phyloP scores from a whole-genome alignment of 495 filamentous ascomycete species.

The Podospora pseudoanserina region DNA sequence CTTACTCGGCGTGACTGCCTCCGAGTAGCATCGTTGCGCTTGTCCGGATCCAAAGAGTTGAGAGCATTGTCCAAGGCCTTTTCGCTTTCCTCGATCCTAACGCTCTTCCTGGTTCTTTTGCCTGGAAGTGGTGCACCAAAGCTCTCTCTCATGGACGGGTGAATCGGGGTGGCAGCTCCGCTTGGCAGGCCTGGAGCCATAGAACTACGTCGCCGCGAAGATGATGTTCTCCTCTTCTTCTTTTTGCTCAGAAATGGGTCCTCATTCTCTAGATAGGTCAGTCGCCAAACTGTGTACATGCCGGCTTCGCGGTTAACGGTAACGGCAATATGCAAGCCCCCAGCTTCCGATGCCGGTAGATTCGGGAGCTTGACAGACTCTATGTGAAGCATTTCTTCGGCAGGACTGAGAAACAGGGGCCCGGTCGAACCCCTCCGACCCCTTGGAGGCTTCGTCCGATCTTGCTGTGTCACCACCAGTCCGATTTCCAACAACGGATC shows the following conservation, averaged over 20 bases:
- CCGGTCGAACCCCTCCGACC: slow-evolving; percentile 16
- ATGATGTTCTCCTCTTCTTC: slow-evolving; percentile 48
- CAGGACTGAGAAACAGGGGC: slow-evolving; percentile 53
- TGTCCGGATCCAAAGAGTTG: slow-evolving; percentile 70
- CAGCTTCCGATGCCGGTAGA: slow-evolving; percentile 14
- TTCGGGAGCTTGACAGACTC: slow-evolving; percentile 30
- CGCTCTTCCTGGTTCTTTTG: slow-evolving; percentile 44
- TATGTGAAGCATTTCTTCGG: slow-evolving; percentile 79
- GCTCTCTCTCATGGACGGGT: slow-evolving; percentile 48
- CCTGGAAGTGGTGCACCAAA: slow-evolving; percentile 46
- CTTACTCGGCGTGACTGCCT: slow-evolving; percentile 85
- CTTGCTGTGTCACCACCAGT: slow-evolving; percentile 61
- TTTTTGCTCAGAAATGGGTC: slow-evolving; percentile 51
- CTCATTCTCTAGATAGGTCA: slow-evolving; percentile 61
- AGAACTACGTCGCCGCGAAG: slow-evolving; percentile 75
- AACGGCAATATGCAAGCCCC: slow-evolving; percentile 67
- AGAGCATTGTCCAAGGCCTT: slow-evolving; percentile 57
- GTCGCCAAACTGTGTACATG: slow-evolving; percentile 74
- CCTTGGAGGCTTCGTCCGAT: slow-evolving; percentile 26
- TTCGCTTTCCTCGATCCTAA: slow-evolving; percentile 44
- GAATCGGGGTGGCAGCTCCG: slow-evolving; percentile 76
- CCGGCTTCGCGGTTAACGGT: slow-evolving; percentile 72
- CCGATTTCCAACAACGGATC: slow-evolving; percentile 87
- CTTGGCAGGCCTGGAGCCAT: slow-evolving; percentile 72
- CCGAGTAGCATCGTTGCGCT: slow-evolving; percentile 57